phyloP scores from a whole-genome alignment of 176 grass and related monocot species.

The Cenchrus fungigraminus region DNA sequence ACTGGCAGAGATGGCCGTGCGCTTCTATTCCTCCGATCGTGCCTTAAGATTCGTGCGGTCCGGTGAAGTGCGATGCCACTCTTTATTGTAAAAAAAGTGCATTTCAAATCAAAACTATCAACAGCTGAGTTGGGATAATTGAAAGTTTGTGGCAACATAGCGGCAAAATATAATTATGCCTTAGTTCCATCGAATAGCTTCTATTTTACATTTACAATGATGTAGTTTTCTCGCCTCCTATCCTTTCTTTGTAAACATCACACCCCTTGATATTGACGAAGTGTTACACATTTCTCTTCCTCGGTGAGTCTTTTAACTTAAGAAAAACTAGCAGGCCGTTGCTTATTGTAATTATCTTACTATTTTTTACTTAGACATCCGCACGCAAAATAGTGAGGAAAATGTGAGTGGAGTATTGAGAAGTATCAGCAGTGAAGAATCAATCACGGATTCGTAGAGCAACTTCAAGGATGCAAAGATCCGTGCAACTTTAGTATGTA shows the following conservation, averaged over 20 bases:
- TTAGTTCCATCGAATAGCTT: not conserved
- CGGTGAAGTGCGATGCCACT: too few relatives aligned
- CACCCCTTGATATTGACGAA: not conserved
- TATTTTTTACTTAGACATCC: too few relatives aligned
- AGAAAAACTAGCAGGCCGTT: not conserved
- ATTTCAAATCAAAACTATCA: not conserved
- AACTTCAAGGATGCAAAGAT: too few relatives aligned
- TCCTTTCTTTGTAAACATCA: not conserved
- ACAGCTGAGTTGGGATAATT: not conserved
- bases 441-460: too few relatives aligned
- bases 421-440: too few relatives aligned
- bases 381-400: too few relatives aligned
- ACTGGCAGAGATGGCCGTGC: not conserved
- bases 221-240: not conserved
- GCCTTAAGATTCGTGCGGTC: slow-evolving; percentile 19
- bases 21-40: not conserved
- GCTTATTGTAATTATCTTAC: too few relatives aligned
- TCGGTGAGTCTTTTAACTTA: not conserved
- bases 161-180: not conserved
- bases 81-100: not conserved
- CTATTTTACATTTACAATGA: not conserved
- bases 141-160: not conserved
- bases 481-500: too few relatives aligned
- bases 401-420: too few relatives aligned
- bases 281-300: not conserved